Conservation (phyloP, 805 yeast genomes). For the Hanseniaspora mollemarum region DNA sequence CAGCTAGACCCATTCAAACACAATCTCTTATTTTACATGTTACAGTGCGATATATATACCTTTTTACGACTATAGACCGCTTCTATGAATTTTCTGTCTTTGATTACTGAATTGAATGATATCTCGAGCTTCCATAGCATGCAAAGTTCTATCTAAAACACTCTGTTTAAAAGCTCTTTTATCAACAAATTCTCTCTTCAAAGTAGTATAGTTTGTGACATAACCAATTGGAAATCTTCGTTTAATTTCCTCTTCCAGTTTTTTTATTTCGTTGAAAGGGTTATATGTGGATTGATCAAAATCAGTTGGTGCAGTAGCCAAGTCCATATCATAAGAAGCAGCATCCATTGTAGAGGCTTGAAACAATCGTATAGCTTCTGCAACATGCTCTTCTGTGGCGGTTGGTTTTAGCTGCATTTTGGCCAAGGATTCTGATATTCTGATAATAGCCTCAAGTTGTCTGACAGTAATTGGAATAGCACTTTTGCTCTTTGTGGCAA, state of each 20-base stretch:
- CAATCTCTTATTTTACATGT: not conserved
- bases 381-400: constrained; percentile 81
- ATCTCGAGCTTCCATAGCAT: constrained; percentile 73
- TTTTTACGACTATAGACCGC: constrained; percentile 40
- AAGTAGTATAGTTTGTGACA: constrained; percentile 78
- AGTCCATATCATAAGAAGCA: constrained; percentile 35
- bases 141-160: constrained; percentile 73
- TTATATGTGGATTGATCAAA: constrained; percentile 43
- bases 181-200: constrained; percentile 70
- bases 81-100: constrained; percentile 65
- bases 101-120: constrained; percentile 82
- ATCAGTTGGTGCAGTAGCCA: constrained; percentile 18
- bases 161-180: constrained; percentile 50
- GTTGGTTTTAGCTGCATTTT: constrained; percentile 71
- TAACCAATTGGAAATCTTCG: constrained; percentile 92
- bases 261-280: constrained; percentile 56
- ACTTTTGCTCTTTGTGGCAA: constrained; percentile 73
- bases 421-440: constrained; percentile 90
- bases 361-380: constrained; percentile 87
- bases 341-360: constrained; percentile 98
- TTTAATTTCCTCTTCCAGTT: constrained; percentile 73
- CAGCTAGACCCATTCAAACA: too few species aligned
- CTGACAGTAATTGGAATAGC: constrained; percentile 95
- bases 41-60: constrained; percentile 4
- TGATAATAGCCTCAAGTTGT: constrained; percentile 92